Conservation (phyloP, 139 green algal species). For the Chlorella sp. region DNA sequence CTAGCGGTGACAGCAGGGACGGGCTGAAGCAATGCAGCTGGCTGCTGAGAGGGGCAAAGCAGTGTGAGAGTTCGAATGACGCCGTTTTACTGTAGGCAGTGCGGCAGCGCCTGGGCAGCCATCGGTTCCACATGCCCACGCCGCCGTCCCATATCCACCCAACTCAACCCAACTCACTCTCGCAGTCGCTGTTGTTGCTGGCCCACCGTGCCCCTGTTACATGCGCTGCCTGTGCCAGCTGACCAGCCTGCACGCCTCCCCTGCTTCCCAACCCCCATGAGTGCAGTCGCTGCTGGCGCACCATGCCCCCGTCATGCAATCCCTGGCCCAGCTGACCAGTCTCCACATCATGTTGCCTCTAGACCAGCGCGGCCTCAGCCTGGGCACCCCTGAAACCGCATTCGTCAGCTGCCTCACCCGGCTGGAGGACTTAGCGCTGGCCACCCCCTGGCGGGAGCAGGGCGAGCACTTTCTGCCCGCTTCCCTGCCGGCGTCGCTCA, state of each 20-base stretch:
- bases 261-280: neutral
- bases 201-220: too few species aligned
- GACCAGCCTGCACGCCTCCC: too few species aligned
- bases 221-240: neutral
- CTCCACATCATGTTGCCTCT: constrained; percentile 5
- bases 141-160: too few species aligned
- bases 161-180: too few species aligned
- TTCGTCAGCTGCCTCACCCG: constrained; percentile 3
- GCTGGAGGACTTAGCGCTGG: constrained; percentile 1
- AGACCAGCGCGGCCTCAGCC: neutral
- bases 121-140: too few species aligned
- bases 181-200: too few species aligned
- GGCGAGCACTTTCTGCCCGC: neutral
- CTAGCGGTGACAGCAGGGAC: too few species aligned
- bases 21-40: too few species aligned
- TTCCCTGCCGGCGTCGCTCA: neutral
- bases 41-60: too few species aligned
- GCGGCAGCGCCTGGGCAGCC: too few species aligned
- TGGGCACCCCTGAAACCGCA: neutral
- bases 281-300: neutral
- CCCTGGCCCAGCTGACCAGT: constrained; percentile 7
- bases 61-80: too few species aligned
- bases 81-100: too few species aligned
- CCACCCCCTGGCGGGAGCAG: neutral
- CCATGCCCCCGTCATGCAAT: neutral